These are phyloP conservation scores for Apocynum venetum DNA, from an alignment of 257 asterid species.

Conservation along the genomic window DNA sequence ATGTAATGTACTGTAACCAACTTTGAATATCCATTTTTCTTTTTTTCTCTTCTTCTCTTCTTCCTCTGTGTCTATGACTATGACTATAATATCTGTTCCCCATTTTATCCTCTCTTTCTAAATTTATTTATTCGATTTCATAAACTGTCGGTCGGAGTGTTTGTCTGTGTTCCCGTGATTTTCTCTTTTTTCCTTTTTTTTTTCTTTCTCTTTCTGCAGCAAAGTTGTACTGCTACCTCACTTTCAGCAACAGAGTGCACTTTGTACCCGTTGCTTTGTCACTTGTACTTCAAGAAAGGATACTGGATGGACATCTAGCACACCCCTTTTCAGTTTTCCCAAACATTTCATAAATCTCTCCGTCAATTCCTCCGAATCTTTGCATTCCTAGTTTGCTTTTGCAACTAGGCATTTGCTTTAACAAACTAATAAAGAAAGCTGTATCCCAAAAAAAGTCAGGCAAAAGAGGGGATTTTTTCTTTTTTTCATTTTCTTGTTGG, in stretches of 20 bases:
- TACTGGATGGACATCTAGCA: background rate
- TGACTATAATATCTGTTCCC: background rate
- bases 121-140: background rate
- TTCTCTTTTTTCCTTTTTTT: background rate
- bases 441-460: background rate
- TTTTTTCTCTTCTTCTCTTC: background rate
- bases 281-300: slow-evolving; percentile 6
- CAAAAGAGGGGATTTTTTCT: background rate
- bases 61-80: background rate
- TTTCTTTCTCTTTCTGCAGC: background rate
- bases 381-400: background rate
- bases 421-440: background rate
- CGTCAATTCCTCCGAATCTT: slow-evolving; percentile 34
- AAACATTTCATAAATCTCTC: slow-evolving; percentile 34
- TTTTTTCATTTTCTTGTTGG: background rate
- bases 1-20: background rate
- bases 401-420: background rate
- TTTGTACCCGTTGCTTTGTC: background rate
- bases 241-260: background rate
- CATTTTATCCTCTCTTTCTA: background rate
- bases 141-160: slow-evolving; percentile 2
- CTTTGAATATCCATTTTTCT: background rate
- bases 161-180: slow-evolving; percentile 17
- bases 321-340: background rate
- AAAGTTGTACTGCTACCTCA: background rate